phyloP scores from a whole-genome alignment of 345 rosid genomes.

The Salix viminalis region DNA sequence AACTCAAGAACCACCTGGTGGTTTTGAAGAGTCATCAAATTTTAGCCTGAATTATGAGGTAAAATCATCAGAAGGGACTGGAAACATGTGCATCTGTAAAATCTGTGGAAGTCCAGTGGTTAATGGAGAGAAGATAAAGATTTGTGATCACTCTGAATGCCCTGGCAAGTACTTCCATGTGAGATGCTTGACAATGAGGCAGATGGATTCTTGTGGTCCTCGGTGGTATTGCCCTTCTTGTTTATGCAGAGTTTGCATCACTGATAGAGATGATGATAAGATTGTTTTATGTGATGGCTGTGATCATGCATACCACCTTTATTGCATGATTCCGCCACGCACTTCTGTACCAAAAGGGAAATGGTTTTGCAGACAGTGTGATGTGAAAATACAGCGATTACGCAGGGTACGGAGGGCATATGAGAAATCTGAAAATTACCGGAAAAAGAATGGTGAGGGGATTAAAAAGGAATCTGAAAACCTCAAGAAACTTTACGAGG shows the following conservation, averaged over 20 bases:
- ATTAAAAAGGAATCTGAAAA: constrained; percentile 18
- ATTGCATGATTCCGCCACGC: constrained; percentile 73
- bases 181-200: constrained; percentile 70
- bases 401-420: constrained; percentile 43
- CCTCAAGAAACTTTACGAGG: constrained; percentile 15
- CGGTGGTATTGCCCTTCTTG: constrained; percentile 95
- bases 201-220: constrained; percentile 51
- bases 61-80: constrained; percentile 20
- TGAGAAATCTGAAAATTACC: constrained; percentile 29
- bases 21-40: constrained; percentile 42
- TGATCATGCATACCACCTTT: constrained; percentile 84
- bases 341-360: constrained; percentile 51
- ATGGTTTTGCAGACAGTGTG: constrained; percentile 83
- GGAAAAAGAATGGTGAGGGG: constrained; percentile 19
- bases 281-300: constrained; percentile 86
- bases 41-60: constrained; percentile 30
- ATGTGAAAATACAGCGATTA: constrained; percentile 46
- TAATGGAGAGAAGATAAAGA: constrained; percentile 43
- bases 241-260: constrained; percentile 68
- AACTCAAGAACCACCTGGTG: constrained; percentile 31
- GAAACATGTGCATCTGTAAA: constrained; percentile 38
- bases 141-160: constrained; percentile 63
- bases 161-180: constrained; percentile 61
- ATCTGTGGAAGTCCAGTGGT: constrained; percentile 48
- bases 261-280: constrained; percentile 72